Base-by-base conservation (phyloP, 352 stramenopile genomes). In the Pythium monospermum region DNA sequence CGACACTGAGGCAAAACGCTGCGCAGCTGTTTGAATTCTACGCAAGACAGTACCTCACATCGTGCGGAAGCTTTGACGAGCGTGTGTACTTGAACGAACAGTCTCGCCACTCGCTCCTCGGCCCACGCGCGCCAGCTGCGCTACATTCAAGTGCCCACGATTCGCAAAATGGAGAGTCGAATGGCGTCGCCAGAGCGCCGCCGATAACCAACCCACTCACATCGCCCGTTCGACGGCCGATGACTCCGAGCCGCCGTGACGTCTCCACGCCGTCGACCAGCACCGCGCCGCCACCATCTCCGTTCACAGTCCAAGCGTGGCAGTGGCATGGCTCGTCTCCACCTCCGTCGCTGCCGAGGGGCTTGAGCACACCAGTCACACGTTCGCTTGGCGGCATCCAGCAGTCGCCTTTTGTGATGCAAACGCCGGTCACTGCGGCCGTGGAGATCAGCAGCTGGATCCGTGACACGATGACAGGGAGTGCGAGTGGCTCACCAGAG, bases 401-500 rank as follows among this genome's bases (percentile, higher is more conserved):
- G 30, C 54, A 64, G 5, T 90, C 79, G 1, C 76, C 82, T 6
- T 62, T 63, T 22, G 60, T 69, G 1, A 64, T 73, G 30, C 76
- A 84, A 33, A 92, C 84, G 3, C 84, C 84, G 1, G 76, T 94
- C 5, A 86, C 76, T 6, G 73, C 82, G 0, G 84, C 84, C 23
- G 74, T 94, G 3, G 82, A 94, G 50, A 93, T 76, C 16, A 91
- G 70, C 64, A 85, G 79, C 22, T 94, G 82, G 82, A 69, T 94
- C 25, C 77, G 84, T 32, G 77, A 87, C 46, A 83, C 67, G 1
- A 53, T 91, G 19, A 30, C 47, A 23, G 39, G 18, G 54, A 41
- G 28, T 7, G 5, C 28, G 0, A 25, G 30, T 4, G 33, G 42
- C 12, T 28, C 59, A 53, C n/a, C 60, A 38, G 26, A 61, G 52